phyloP scores from a whole-genome alignment of 805 yeast genomes.

The Saccharomycopsis oosterbeekiorum region DNA sequence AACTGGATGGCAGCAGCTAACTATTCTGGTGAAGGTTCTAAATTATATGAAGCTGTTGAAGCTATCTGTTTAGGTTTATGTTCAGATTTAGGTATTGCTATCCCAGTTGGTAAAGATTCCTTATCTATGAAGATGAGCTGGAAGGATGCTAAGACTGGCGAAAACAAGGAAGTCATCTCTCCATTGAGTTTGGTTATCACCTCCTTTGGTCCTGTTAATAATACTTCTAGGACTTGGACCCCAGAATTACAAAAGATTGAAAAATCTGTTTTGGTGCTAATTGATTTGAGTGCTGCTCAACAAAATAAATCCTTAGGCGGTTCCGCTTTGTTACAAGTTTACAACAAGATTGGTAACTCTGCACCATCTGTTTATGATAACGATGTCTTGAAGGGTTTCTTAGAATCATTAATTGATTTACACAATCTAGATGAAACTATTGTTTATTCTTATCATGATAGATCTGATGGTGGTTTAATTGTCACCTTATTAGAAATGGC shows the following conservation, averaged over 20 bases:
- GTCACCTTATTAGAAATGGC: constrained; percentile 90
- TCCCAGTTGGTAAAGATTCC: constrained; percentile 98
- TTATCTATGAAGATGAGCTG: constrained; percentile 99
- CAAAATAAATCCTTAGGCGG: constrained; percentile 66
- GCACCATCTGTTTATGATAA: constrained; percentile 78
- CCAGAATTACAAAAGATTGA: constrained; percentile 57
- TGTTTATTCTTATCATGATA: constrained; percentile 87
- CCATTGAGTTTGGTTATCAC: constrained; percentile 88
- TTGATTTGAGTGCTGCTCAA: constrained; percentile 59
- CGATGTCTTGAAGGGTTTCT: constrained; percentile 52
- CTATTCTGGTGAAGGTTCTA: constrained; percentile 91
- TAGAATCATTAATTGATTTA: constrained; percentile 57
- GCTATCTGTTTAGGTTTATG: constrained; percentile 92
- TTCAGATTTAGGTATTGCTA: constrained; percentile 81
- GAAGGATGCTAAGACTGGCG: constrained; percentile 39
- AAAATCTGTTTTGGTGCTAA: constrained; percentile 60
- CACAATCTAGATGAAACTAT: constrained; percentile 46
- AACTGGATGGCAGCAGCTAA: constrained; percentile 99
- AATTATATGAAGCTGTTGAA: constrained; percentile 91
- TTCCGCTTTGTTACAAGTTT: constrained; percentile 91
- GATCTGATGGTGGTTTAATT: constrained; percentile 93
- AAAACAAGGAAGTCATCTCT: constrained; percentile 75
- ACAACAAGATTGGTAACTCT: constrained; percentile 71
- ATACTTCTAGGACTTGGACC: constrained; percentile 91
- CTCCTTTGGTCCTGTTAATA: constrained; percentile 78